Conservation (phyloP, 164 flowering plant genomes). For the Saururus chinensis region DNA sequence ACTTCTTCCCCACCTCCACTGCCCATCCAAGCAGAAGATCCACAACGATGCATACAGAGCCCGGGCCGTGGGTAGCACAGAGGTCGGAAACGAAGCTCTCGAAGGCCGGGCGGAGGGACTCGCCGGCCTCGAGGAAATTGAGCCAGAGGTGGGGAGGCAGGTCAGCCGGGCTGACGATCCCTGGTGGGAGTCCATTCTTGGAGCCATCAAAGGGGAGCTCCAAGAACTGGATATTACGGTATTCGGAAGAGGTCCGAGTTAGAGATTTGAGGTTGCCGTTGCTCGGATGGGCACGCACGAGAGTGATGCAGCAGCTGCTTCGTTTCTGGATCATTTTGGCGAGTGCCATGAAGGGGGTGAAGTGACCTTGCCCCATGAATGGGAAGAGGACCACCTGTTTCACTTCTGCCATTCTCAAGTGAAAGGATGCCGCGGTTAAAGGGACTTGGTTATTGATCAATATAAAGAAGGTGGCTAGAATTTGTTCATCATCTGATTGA, state of each 20-base stretch:
- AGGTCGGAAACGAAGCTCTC: slow-evolving; percentile 1
- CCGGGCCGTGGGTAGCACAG: neutral
- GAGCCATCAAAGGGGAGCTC: slow-evolving; percentile 13
- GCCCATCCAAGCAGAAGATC: slow-evolving; percentile 13
- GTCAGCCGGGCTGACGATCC: slow-evolving; percentile 1
- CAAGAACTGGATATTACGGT: neutral
- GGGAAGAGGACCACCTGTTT: slow-evolving; percentile 11
- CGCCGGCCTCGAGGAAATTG: slow-evolving; percentile 4
- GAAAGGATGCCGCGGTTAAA: too few species aligned
- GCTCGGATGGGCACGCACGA: slow-evolving; percentile 13
- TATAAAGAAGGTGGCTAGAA: too few species aligned
- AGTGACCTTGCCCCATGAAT: slow-evolving; percentile 12
- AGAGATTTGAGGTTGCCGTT: slow-evolving; percentile 1
- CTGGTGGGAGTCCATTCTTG: slow-evolving; percentile 15
- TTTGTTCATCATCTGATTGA: too few species aligned
- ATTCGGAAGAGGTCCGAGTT: neutral
- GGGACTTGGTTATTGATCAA: too few species aligned
- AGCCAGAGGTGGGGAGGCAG: slow-evolving; percentile 1
- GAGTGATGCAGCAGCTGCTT: slow-evolving; percentile 3
- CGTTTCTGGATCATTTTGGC: slow-evolving; percentile 5
- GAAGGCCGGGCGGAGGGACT: slow-evolving; percentile 10
- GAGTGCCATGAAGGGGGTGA: slow-evolving; percentile 11
- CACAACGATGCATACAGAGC: slow-evolving; percentile 7
- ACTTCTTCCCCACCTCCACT: slow-evolving; percentile 4
- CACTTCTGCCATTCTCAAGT: neutral